Conservation (phyloP, 148 eudicot genomes). For the Vaccinium myrtillus region DNA sequence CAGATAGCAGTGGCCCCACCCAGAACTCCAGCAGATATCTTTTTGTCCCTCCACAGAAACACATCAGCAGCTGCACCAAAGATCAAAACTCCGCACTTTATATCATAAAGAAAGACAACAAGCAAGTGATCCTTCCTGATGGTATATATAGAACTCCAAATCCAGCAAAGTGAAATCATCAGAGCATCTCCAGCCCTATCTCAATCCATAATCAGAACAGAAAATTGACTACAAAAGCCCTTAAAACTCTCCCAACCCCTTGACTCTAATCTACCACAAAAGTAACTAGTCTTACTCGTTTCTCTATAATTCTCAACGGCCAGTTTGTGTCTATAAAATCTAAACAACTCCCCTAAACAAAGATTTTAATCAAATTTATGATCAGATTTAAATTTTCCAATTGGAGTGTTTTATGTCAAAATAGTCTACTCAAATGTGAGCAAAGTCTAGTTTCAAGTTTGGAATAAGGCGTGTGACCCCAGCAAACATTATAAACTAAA, state of each 20-base stretch:
- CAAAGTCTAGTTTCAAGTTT: not conserved
- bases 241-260: not conserved
- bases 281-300: not conserved
- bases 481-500: not conserved
- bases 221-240: not conserved
- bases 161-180: not conserved
- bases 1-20: conserved; percentile 34
- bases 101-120: not conserved
- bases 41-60: conserved; percentile 38
- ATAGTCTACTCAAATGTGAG: not conserved
- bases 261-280: not conserved
- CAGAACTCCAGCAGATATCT: conserved; percentile 31
- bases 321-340: not conserved
- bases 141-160: not conserved
- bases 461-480: not conserved
- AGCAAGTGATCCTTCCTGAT: not conserved
- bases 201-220: not conserved
- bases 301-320: not conserved
- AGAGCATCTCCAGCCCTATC: not conserved
- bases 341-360: not conserved
- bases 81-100: not conserved
- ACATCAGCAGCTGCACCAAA: conserved; percentile 36
- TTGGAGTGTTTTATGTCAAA: not conserved
- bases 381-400: not conserved
- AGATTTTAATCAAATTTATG: not conserved